Percentiles rank a stretch among this genome's conserved stretches.
These are phyloP conservation scores for Auricularia cornea DNA, from an alignment of 768 basidiomycete species.

Conservation along the genomic window DNA sequence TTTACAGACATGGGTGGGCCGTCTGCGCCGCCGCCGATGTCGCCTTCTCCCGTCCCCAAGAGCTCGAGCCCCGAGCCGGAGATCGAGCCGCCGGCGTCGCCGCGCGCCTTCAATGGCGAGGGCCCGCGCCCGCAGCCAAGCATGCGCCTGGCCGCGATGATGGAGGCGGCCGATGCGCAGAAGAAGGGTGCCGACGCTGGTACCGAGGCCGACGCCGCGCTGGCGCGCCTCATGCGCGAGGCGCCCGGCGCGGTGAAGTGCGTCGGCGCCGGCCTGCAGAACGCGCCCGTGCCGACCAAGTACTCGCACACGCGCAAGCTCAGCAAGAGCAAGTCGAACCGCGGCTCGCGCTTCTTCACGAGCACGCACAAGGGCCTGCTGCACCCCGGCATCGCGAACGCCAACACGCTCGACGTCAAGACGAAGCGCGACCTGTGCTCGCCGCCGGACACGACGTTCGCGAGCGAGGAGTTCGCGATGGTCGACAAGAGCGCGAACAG, in stretches of 20 bases:
- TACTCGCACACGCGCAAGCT: not conserved
- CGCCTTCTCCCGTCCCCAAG: not conserved
- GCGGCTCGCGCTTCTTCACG: not conserved
- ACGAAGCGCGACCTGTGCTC: not conserved
- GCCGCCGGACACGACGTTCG: constrained; percentile 33
- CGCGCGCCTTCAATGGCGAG: not conserved
- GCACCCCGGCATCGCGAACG: constrained; percentile 25
- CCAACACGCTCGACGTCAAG: constrained; percentile 9
- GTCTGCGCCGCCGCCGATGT: not conserved
- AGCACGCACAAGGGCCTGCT: not conserved
- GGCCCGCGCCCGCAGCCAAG: not conserved
- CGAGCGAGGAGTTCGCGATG: constrained; percentile 26
- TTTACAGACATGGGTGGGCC: not conserved
- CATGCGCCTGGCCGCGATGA: not conserved
- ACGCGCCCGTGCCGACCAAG: not conserved
- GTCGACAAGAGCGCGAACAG: constrained; percentile 20
- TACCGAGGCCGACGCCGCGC: not conserved
- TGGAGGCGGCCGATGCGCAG: not conserved
- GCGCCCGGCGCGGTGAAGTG: not conserved
- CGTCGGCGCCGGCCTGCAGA: not conserved
- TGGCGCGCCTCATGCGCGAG: not conserved
- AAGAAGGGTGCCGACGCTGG: not conserved
- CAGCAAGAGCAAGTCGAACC: not conserved
- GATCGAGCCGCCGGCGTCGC: not conserved
- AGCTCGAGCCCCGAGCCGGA: not conserved